Evolutionary conservation across 2,329 filamentous ascomycete species (phyloP).

Genomic region (Geosmithia putterillii): DNA sequence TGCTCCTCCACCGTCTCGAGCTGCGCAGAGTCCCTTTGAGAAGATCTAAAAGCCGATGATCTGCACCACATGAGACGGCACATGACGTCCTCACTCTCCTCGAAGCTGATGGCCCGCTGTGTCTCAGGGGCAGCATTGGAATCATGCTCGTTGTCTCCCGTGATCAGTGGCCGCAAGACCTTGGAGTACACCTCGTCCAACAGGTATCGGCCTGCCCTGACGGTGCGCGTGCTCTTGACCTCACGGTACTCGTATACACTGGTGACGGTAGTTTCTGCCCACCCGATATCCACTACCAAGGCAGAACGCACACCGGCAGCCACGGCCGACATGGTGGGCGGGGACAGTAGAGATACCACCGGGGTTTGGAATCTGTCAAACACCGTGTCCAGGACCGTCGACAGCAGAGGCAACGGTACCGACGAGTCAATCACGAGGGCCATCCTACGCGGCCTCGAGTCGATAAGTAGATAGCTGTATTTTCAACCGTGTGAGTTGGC

Average conservation of each 20-base stretch:
- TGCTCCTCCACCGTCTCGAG: constrained; percentile 42
- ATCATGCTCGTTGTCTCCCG: constrained; percentile 3
- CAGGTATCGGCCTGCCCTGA: constrained; percentile 63
- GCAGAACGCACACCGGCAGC: constrained; percentile 79
- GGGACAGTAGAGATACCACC: constrained; percentile 68
- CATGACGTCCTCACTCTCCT: constrained; percentile 71
- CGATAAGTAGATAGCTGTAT: constrained; percentile 50
- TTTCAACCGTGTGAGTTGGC: neutral
- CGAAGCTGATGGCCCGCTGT: constrained; percentile 45
- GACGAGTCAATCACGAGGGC: constrained; percentile 66
- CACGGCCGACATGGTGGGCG: constrained; percentile 60
- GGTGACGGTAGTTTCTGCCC: constrained; percentile 79
- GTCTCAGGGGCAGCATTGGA: constrained; percentile 5
- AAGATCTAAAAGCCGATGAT: constrained; percentile 15
- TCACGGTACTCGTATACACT: constrained; percentile 86
- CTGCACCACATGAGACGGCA: constrained; percentile 68
- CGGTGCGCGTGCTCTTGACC: constrained; percentile 55
- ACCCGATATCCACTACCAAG: constrained; percentile 80
- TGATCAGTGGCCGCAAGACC: constrained; percentile 31
- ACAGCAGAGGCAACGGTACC: constrained; percentile 66
- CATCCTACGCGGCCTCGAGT: constrained; percentile 64
- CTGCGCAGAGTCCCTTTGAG: constrained; percentile 24
- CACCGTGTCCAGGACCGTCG: constrained; percentile 61
- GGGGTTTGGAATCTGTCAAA: constrained; percentile 75
- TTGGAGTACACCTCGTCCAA: constrained; percentile 53